Conservation (phyloP, 1,139 yeast genomes). For the Suhomyces coccinellae region DNA sequence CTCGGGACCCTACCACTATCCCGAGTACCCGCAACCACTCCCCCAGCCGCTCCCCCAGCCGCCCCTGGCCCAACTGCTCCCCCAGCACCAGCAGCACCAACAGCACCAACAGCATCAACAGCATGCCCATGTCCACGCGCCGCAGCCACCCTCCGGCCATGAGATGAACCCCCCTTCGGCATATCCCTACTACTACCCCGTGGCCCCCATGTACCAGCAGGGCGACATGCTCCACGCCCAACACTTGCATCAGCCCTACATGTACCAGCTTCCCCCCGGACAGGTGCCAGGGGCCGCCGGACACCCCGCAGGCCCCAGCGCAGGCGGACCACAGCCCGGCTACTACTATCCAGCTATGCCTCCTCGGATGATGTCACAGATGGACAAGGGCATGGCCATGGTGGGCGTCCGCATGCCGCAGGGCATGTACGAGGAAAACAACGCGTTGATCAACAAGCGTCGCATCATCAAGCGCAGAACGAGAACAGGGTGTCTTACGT, state of each 20-base stretch:
- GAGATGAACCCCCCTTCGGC: constrained; percentile 4
- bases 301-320: constrained; percentile 4
- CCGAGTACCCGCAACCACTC: constrained; percentile 1
- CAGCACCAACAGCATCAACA: constrained; percentile 9
- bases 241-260: constrained; percentile 10
- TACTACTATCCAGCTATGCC: constrained; percentile 13
- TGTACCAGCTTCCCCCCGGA: constrained; percentile 10
- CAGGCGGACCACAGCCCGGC: constrained; percentile 7
- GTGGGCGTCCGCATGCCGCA: constrained; percentile 9
- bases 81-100: not conserved
- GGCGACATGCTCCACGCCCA: constrained; percentile 4
- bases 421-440: constrained; percentile 29
- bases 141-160: constrained; percentile 5
- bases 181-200: constrained; percentile 11
- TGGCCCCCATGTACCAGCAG: constrained; percentile 9
- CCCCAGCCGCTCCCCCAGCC: not conserved
- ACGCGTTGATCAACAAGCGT: constrained; percentile 40
- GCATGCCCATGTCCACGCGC: constrained; percentile 11
- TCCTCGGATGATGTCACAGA: constrained; percentile 7
- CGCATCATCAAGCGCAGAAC: constrained; percentile 37
- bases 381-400: constrained; percentile 10
- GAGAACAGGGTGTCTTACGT: constrained; percentile 32
- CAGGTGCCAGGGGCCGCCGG: constrained; percentile 8
- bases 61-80: not conserved
- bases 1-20: constrained; percentile 3